Base-by-base conservation (phyloP, 2,329 filamentous ascomycete genomes). In the Raffaelea arxii region DNA sequence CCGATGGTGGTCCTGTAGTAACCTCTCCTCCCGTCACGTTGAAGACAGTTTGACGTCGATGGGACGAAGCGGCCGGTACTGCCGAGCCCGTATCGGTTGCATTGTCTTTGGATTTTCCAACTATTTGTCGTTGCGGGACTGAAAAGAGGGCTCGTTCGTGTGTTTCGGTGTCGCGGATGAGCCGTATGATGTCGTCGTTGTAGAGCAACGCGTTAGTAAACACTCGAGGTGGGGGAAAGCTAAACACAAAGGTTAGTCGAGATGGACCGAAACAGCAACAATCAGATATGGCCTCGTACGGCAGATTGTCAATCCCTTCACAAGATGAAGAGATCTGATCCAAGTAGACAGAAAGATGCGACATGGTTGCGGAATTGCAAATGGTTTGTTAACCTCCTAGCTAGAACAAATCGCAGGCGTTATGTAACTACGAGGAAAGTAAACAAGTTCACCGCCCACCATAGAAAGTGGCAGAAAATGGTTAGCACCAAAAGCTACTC, bases 81-180 rank as follows among this genome's bases (percentile, higher is more conserved):
- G 53, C 63, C 71, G 25, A 71, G 77, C 49, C 68, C 71, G 53
- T 68, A 40, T 61, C 66, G 49, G 58, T 63, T 55, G 3, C 24
- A n/a, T n/a, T n/a, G n/a, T n/a, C n/a, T n/a, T n/a, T n/a, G n/a
- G n/a, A n/a, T n/a, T n/a, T n/a, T n/a, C n/a, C n/a, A n/a, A n/a
- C n/a, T n/a, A n/a, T n/a, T n/a, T n/a, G n/a, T n/a, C n/a, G 78
- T 0, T 86, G 80, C 1, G 91, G 89, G 1, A 95, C 82, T 32
- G 91, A 94, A 70, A 97, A 98, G 18, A 98, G 79, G 6, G 91
- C 91, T 58, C 90, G 84, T 64, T 98, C 92, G 67, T 97, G 91
- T 21, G 84, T 70, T 65, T 98, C 92, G 4, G 91, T 96, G 63
- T 98, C 92, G 50, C 92, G 86, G 58, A 98, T 96, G 41, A 98